Percentiles rank a stretch among this genome's conserved stretches.
Evolutionary conservation across 2,329 filamentous ascomycete species (phyloP).

Genomic region (Tolypocladium ovalisporum): DNA sequence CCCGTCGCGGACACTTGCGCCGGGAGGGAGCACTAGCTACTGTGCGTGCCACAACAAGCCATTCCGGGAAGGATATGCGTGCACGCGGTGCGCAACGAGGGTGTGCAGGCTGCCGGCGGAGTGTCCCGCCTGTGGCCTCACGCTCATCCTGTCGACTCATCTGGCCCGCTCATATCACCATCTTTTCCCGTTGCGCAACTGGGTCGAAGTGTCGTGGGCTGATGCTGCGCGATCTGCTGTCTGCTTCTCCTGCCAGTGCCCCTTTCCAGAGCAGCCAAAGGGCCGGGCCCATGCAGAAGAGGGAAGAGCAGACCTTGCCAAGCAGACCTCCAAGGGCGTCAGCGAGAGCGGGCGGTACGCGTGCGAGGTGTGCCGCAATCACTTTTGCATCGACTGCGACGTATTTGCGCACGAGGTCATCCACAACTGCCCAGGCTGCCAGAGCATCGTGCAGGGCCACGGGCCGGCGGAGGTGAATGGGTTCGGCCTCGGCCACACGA

Average conservation of each 20-base stretch:
- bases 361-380: constrained; percentile 74
- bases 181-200: constrained; percentile 80
- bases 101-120: constrained; percentile 85
- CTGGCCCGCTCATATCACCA: constrained; percentile 89
- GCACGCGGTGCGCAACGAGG: constrained; percentile 78
- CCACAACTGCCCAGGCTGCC: constrained; percentile 92
- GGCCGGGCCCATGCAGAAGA: constrained; percentile 8
- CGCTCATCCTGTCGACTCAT: constrained; percentile 88
- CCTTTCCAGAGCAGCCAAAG: constrained; percentile 49
- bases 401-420: constrained; percentile 88
- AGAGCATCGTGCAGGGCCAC: constrained; percentile 28
- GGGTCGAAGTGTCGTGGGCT: constrained; percentile 80
- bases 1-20: constrained; percentile 71
- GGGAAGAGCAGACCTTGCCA: constrained; percentile 11
- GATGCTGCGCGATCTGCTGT: constrained; percentile 49
- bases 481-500: constrained; percentile 17
- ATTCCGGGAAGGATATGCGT: constrained; percentile 75
- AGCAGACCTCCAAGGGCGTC: constrained; percentile 44
- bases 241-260: constrained; percentile 68
- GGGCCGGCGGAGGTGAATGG: constrained; percentile 17
- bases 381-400: constrained; percentile 98
- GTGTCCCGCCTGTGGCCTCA: constrained; percentile 84
- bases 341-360: constrained; percentile 84
- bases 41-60: constrained; percentile 88
- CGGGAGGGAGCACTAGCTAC: constrained; percentile 53